Base-by-base conservation (phyloP, 345 rosid genomes). In the Dipteronia dyeriana region DNA sequence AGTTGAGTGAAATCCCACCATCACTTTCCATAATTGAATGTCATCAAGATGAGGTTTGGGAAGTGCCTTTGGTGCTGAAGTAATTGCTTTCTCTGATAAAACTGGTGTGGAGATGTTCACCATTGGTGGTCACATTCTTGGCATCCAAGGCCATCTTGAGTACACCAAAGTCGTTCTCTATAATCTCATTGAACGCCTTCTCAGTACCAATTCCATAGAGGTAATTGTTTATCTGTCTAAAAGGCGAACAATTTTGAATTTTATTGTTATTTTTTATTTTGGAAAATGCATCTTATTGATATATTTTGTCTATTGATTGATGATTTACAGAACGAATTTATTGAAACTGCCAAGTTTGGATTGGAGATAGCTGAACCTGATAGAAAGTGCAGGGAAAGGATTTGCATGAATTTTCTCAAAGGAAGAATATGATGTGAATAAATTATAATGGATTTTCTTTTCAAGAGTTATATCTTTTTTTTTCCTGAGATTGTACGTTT, bases 81-180 rank as follows among this genome's bases (percentile, higher is more conserved):
- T 95, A 34, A 83, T 95, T 9, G 99, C 92, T 3, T 92, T 84
- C 79, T 95, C 99, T 5, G 89, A 86, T 7, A 93, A 88, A 64
- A 93, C 94, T 61, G 90, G 91, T 10, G 90, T 95, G 5, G 99
- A 95, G 74, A 91, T 93, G 91, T 93, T 79, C 54, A 20, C 73
- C 0, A 78, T 93, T 16, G 95, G 88, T 12, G 84, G 87, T 41
- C 97, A 84, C 75, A 84, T 95, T 59, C 77, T 92, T 54, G 96
- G 97, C n/a, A 86, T 95, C 76, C 99, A 95, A 86, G 98, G 99
- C 29, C 97, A 95, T 75, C 98, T 96, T 11, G 99, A 95, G 79
- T 92, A 93, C 81, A 89, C 93, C 82, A 91, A 85, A 66, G 98
- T 92, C 84, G 93, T 95, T 66, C 86, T 95, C 60, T 79, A 13